These are phyloP conservation scores for Exophiala bonariae DNA, from an alignment of 2,329 filamentous ascomycete species.

Conservation along the genomic window DNA sequence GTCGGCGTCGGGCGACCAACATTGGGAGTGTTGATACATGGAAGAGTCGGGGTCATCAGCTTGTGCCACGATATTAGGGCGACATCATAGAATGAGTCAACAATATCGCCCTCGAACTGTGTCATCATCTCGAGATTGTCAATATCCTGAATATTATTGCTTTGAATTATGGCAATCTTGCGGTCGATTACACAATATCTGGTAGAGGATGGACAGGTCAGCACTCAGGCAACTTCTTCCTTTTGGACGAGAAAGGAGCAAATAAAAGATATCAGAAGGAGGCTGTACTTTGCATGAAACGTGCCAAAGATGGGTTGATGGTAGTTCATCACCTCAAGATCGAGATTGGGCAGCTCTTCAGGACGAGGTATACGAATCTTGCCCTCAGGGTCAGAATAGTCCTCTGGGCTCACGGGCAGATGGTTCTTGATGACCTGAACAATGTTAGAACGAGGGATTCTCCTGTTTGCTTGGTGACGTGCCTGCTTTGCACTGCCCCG, in stretches of 20 bases:
- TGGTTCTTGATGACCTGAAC: constrained; percentile 57
- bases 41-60: constrained; percentile 59
- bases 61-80: constrained; percentile 72
- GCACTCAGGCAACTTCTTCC: too few relatives aligned
- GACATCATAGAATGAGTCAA: constrained; percentile 74
- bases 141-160: constrained; percentile 77
- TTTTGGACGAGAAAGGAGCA: too few relatives aligned
- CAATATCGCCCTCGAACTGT: constrained; percentile 73
- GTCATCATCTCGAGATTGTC: constrained; percentile 81
- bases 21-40: constrained; percentile 55
- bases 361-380: constrained; percentile 62
- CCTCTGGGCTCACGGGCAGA: constrained; percentile 57
- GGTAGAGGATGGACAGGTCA: too few relatives aligned
- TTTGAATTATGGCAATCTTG: constrained; percentile 68
- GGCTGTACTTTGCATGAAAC: constrained; percentile 69
- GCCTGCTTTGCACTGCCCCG: constrained; percentile 65
- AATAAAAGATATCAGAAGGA: too few relatives aligned
- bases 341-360: constrained; percentile 68
- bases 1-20: constrained; percentile 30
- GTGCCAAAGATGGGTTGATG: constrained; percentile 71
- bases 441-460: too few relatives aligned
- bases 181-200: constrained; percentile 67
- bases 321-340: constrained; percentile 72
- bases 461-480: too few relatives aligned
- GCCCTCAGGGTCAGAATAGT: constrained; percentile 53